These are phyloP conservation scores for Globisporangium alternatum DNA, from an alignment of 352 stramenopile genomes.

Conservation along the genomic window DNA sequence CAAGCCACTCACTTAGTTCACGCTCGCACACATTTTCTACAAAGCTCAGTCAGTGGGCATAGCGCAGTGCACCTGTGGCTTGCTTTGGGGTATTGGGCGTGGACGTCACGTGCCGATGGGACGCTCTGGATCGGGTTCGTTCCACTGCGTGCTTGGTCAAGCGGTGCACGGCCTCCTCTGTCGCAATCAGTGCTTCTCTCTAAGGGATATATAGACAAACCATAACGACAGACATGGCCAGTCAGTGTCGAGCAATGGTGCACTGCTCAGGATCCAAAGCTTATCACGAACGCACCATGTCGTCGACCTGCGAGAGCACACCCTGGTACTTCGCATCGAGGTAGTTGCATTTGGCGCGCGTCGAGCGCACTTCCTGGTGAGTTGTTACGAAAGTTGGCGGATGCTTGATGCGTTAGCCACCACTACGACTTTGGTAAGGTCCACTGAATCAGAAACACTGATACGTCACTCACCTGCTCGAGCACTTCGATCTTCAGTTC, in stretches of 20 bases:
- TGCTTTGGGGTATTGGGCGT: conserved; percentile 25
- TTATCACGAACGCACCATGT: conserved; percentile 26
- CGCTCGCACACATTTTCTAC: not conserved
- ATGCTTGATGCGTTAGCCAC: not conserved
- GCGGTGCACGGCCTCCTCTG: conserved; percentile 32
- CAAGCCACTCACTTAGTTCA: not conserved
- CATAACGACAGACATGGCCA: not conserved
- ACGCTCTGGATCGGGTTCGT: conserved; percentile 15
- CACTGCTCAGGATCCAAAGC: not conserved
- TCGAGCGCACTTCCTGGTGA: conserved; percentile 33
- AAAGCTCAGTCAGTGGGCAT: too few species aligned
- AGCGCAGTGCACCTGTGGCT: not conserved
- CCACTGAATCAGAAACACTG: too few species aligned
- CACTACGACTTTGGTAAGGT: too few species aligned
- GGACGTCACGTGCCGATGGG: conserved; percentile 16
- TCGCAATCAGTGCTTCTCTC: conserved; percentile 29
- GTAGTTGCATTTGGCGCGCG: conserved; percentile 37
- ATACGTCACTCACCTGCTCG: conserved; percentile 14
- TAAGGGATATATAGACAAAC: conserved; percentile 1
- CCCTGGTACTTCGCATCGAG: conserved; percentile 38
- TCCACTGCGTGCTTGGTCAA: conserved; percentile 28
- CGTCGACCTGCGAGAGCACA: conserved; percentile 30
- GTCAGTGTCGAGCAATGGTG: not conserved
- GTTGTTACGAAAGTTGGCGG: not conserved
- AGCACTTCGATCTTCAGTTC: conserved; percentile 40